Evolutionary conservation across 2,329 filamentous ascomycete genomes (phyloP).

Genomic region (Dichotomopilus funicola): DNA sequence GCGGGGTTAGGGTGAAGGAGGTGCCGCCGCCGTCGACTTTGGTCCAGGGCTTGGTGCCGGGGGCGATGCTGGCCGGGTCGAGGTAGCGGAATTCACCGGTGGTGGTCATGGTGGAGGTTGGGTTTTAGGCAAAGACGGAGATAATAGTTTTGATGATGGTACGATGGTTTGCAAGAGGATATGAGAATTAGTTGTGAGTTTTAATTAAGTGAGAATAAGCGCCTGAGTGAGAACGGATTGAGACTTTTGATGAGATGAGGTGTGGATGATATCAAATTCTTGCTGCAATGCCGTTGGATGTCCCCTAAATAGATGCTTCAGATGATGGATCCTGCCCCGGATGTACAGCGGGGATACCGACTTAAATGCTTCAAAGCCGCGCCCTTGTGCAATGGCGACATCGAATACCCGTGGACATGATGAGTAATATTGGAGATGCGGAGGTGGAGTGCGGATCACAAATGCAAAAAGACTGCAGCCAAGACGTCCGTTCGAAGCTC

Average conservation of each 20-base stretch:
- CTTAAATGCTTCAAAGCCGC: neutral
- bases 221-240: neutral
- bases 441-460: neutral
- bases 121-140: neutral
- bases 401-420: neutral
- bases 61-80: conserved; percentile 41
- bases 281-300: too few relatives aligned
- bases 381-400: neutral
- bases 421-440: neutral
- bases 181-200: neutral
- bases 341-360: neutral
- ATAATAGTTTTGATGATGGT: neutral
- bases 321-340: too few relatives aligned
- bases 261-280: neutral
- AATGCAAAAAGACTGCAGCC: neutral
- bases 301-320: too few relatives aligned
- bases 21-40: conserved; percentile 56
- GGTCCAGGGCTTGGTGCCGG: conserved; percentile 48
- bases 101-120: conserved; percentile 12
- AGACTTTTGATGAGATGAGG: neutral
- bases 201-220: too few relatives aligned
- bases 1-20: conserved; percentile 44
- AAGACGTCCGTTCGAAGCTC: neutral
- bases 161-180: neutral
- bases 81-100: conserved; percentile 50